Percentiles rank a stretch among this genome's conserved stretches.
Evolutionary conservation across 805 yeast species (phyloP).

Genomic region (Lachancea thermotolerans): DNA sequence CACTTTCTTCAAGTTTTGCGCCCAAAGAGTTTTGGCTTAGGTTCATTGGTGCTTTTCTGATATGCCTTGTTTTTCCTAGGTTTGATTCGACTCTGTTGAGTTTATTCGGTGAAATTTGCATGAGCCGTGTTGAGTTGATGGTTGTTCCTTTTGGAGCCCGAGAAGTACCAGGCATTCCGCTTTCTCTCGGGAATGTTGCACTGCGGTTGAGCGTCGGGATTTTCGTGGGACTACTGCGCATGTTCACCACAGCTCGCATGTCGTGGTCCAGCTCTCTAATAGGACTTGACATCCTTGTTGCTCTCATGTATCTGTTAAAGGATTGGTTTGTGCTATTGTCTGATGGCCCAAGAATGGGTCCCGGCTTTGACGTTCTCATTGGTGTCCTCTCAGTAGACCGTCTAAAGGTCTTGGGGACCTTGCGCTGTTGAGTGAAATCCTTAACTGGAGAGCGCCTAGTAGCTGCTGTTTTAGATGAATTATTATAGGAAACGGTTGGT

Average conservation of each 20-base stretch:
- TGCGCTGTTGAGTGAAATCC: neutral
- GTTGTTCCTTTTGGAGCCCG: neutral
- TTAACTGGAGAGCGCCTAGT: constrained; percentile 1
- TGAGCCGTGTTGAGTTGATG: constrained; percentile 22
- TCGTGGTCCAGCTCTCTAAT: constrained; percentile 9
- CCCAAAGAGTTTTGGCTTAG: neutral
- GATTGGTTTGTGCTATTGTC: neutral
- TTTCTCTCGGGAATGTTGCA: constrained; percentile 6
- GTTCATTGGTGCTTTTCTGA: neutral
- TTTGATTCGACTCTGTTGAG: constrained; percentile 9
- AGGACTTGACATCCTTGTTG: constrained; percentile 15
- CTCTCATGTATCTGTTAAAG: constrained; percentile 10
- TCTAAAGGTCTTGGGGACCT: constrained; percentile 1
- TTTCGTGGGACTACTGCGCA: constrained; percentile 9
- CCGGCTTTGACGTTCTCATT: neutral
- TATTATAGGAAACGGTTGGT: neutral
- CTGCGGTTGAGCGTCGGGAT: constrained; percentile 10
- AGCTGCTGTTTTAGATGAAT: neutral
- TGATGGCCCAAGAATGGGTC: neutral
- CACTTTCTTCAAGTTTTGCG: neutral
- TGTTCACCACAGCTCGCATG: constrained; percentile 14
- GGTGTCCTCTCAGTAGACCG: constrained; percentile 1
- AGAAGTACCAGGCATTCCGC: neutral
- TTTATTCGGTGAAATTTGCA: constrained; percentile 19
- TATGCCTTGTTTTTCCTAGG: no score